Evolutionary conservation across 2,329 filamentous ascomycete genomes (phyloP).

Genomic region (Ceratocystis harringtonii): DNA sequence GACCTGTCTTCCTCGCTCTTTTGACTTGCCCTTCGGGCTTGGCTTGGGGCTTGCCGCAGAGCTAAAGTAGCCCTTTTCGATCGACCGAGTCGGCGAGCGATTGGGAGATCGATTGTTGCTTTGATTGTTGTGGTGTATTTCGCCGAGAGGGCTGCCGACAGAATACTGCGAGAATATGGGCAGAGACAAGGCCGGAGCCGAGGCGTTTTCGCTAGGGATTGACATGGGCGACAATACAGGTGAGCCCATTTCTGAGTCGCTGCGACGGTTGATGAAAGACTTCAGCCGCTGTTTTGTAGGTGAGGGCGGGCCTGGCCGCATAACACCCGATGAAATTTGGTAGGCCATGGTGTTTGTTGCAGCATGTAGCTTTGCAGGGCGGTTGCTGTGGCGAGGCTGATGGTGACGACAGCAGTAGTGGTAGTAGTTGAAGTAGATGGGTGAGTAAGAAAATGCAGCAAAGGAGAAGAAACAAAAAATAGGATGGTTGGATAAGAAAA

Average conservation of each 20-base stretch:
- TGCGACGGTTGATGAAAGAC: slow-evolving; percentile 15
- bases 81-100: slow-evolving; percentile 11
- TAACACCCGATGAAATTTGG: slow-evolving; percentile 13
- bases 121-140: slow-evolving; percentile 14
- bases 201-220: slow-evolving; percentile 9
- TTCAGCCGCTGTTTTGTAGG: slow-evolving; percentile 14
- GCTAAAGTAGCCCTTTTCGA: slow-evolving; percentile 9
- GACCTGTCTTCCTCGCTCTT: slow-evolving; percentile 24
- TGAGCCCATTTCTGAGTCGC: slow-evolving; percentile 14
- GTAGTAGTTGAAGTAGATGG: background rate
- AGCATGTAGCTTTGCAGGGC: too few relatives aligned
- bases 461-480: background rate
- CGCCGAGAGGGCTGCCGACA: slow-evolving; percentile 10
- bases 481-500: slow-evolving; percentile 1
- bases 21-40: slow-evolving; percentile 1
- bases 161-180: slow-evolving; percentile 16
- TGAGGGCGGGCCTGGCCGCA: slow-evolving; percentile 13
- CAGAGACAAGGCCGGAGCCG: slow-evolving; percentile 6
- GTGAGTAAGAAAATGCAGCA: background rate
- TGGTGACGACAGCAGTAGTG: background rate
- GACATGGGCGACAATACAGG: slow-evolving; percentile 12
- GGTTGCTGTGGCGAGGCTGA: background rate
- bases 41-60: background rate
- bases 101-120: slow-evolving; percentile 8
- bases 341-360: slow-evolving; percentile 11